These are phyloP conservation scores for Pythium brachiatum DNA, from an alignment of 352 stramenopile genomes.

Conservation along the genomic window DNA sequence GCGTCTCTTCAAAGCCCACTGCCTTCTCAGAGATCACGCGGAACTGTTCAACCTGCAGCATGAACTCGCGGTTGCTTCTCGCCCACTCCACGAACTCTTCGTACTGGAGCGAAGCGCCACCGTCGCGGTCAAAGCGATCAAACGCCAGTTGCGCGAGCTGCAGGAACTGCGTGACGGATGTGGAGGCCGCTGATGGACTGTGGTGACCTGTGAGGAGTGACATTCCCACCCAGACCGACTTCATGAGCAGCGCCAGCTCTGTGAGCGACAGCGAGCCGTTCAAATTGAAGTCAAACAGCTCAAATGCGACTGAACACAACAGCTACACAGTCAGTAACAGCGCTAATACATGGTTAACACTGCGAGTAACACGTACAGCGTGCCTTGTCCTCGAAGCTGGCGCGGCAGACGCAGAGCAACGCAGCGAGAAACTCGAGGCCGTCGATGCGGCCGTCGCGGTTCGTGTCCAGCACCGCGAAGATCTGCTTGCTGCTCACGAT, in stretches of 20 bases:
- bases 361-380: slow-evolving; percentile 41
- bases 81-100: slow-evolving; percentile 84
- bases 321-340: neutral
- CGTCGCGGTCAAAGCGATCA: slow-evolving; percentile 43
- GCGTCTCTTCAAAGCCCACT: slow-evolving; percentile 55
- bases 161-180: slow-evolving; percentile 30
- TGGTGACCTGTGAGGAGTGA: slow-evolving; percentile 46
- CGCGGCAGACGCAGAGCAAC: slow-evolving; percentile 65
- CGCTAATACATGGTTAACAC: neutral
- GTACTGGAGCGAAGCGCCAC: slow-evolving; percentile 46
- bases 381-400: slow-evolving; percentile 77
- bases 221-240: slow-evolving; percentile 76
- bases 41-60: slow-evolving; percentile 82
- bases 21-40: slow-evolving; percentile 68
- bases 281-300: slow-evolving; percentile 80
- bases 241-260: slow-evolving; percentile 78
- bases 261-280: slow-evolving; percentile 73
- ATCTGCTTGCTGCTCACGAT: slow-evolving; percentile 62
- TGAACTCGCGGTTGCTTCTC: slow-evolving; percentile 81
- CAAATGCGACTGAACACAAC: slow-evolving; percentile 47
- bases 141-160: slow-evolving; percentile 58
- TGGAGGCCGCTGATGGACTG: neutral
- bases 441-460: slow-evolving; percentile 74
- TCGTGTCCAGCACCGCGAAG: slow-evolving; percentile 71
- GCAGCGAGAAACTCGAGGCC: slow-evolving; percentile 75